Base-by-base conservation (phyloP, 208 protist genomes). In the Herpetomonas samuelpessoai region DNA sequence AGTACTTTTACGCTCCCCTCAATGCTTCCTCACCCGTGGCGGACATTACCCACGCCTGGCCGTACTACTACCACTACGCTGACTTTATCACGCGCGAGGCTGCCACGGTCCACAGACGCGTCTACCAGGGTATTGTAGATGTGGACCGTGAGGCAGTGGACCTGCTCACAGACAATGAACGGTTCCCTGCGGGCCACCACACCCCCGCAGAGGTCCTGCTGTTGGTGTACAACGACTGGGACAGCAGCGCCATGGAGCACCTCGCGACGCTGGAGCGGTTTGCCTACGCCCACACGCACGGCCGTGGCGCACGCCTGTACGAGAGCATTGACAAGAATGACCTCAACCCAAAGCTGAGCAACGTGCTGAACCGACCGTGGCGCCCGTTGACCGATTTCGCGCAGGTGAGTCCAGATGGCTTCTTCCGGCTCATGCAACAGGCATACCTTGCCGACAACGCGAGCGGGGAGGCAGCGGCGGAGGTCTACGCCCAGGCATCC, bases 221-320 rank as follows among this genome's bases (percentile, higher is more conserved):
- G 50, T 51, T 87, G 6, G 64, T 79, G n/a, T 87, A 83, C 62
- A 79, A 74, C 24, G 75, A 87, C 66, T 83, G 80, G 80, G 63
- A 80, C 50, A 41, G 57, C 27, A 22, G 61, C 50, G 69, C 64
- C 9, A 68, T 76, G 24, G 59, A 62, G 18, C 63, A 50, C 19
- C 56, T 87, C 29, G 52, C 27, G 4, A 22, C 65, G 25, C 25
- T 82, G 3, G 56, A 76, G 31, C 48, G 10, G 3, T 44, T 79
- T 52, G 51, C 61, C 10, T 21, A 35, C 10, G 18, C 49, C 28
- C 52, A 62, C 41, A 47, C 35, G 4, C 24, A 9, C 2, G 31
- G 12, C 25, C 38, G 57, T 27, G 31, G 28, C 21, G 19, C 39
- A 3, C 30, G 26, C 26, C 4, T 57, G 1, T 50, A 57, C 56